These are phyloP conservation scores for Rhizophagus prolifer DNA, from an alignment of 192 early-diverging fungal species.

Conservation along the genomic window DNA sequence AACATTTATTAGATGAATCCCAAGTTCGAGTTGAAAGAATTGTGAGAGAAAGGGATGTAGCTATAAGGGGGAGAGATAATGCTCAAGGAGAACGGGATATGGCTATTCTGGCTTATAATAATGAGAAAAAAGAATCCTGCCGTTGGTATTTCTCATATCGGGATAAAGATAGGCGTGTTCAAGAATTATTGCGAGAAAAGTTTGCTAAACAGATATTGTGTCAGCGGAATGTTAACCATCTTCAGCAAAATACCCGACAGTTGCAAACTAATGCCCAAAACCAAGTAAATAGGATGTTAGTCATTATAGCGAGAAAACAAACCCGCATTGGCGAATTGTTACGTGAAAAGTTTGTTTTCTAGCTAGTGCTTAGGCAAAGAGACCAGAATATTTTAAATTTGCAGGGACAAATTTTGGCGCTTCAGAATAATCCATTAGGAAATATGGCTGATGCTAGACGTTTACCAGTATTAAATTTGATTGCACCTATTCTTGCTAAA, in stretches of 20 bases:
- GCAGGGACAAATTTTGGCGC: no score
- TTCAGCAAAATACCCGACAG: no score
- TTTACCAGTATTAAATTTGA: constrained; percentile 14
- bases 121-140: background rate
- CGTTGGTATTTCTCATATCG: background rate
- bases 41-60: no score
- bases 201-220: no score
- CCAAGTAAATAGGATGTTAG: background rate
- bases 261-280: no score
- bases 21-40: no score
- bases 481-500: constrained; percentile 8
- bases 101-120: background rate
- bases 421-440: background rate
- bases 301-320: background rate
- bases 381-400: no score
- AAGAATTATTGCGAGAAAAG: background rate
- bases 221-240: no score
- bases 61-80: no score
- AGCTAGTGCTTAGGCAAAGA: no score
- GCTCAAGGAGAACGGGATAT: background rate
- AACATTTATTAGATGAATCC: no score
- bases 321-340: background rate
- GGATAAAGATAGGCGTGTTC: background rate
- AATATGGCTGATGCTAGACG: constrained; percentile 15
- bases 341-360: no score